Evolutionary conservation across 2,329 filamentous ascomycete species (phyloP), one percentile per base, ranked within the genome.

Genomic region (Xylaria sp.): DNA sequence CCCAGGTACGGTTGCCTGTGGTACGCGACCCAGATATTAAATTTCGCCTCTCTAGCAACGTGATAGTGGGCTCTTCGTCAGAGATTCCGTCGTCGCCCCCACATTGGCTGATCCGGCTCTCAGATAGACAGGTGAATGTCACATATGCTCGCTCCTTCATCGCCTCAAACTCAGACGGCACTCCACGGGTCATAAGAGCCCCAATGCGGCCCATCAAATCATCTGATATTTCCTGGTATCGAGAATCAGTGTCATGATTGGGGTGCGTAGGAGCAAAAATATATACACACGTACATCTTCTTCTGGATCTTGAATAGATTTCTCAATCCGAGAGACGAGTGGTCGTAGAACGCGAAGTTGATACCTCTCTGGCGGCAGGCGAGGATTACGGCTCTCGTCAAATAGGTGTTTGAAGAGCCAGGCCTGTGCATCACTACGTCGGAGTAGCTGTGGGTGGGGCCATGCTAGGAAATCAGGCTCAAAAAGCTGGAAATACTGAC

Each of bases 1-100:
- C 88, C 89, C 89, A 91, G 2, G 89, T 91, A 38, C 88, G 82
- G 51, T 88, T 84, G 0, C 89, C 89, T 0, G 88, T 90, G 1
- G 85, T 89, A 9, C 85, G 83, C 5, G 84, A 84, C 4, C 84
- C 82, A 12, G 80, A 82, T 51, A 87, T 79, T 19, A 87, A 71
- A 72, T 83, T 77, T 70, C 85, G 75, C 74, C 79, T 74, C 75
- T 88, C 81, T 64, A 87, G 74, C 57, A 88, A 76, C 66, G 85
- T 82, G 67, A 88, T 50, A 67, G 79, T 67, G 70, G 77, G 55
- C 73, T 75, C 66, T 67, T 74, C 46, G 67, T 73, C 47, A 65
- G 68, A 19, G 51, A 37, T 51, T 17, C 47, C 49, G 37, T 54
- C 38, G 23, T 50, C 46, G 14, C 25, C 42, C 1, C 51, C 56